These are phyloP conservation scores for Tremellales sp. DNA, from an alignment of 1,284 basidiomycete species.

Conservation along the genomic window DNA sequence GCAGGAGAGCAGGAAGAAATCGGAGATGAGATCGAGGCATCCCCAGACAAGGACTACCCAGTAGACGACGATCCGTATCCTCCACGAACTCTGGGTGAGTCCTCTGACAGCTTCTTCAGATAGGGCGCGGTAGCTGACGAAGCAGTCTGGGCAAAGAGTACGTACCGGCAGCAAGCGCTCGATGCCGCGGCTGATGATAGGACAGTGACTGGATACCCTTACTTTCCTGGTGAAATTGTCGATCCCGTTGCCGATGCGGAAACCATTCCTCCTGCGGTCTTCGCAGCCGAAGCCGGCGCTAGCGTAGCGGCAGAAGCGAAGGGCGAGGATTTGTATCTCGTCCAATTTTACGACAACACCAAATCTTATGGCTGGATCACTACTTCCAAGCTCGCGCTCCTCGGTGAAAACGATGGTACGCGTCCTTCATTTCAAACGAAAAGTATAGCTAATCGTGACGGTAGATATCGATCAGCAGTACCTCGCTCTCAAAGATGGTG, in stretches of 20 bases:
- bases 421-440: neutral
- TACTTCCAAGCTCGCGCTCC: conserved; percentile 52
- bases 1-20: neutral
- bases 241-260: conserved; percentile 49
- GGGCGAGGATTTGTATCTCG: conserved; percentile 51
- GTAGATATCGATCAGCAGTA: neutral
- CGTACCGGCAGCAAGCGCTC: neutral
- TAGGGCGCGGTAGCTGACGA: conserved; percentile 7
- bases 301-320: conserved; percentile 2
- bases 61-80: conserved; percentile 26
- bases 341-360: conserved; percentile 65
- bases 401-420: conserved; percentile 61
- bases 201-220: conserved; percentile 38
- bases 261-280: conserved; percentile 55
- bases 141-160: conserved; percentile 43
- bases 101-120: neutral
- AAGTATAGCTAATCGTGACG: neutral
- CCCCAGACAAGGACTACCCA: neutral
- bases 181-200: neutral
- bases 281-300: conserved; percentile 44
- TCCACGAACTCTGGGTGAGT: conserved; percentile 40
- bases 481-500: neutral
- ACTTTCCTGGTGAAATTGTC: conserved; percentile 49
- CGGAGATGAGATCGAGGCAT: neutral
- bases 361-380: conserved; percentile 60